Evolutionary conservation across 2,329 filamentous ascomycete genomes (phyloP).

Genomic region (Nothophoma quercina): DNA sequence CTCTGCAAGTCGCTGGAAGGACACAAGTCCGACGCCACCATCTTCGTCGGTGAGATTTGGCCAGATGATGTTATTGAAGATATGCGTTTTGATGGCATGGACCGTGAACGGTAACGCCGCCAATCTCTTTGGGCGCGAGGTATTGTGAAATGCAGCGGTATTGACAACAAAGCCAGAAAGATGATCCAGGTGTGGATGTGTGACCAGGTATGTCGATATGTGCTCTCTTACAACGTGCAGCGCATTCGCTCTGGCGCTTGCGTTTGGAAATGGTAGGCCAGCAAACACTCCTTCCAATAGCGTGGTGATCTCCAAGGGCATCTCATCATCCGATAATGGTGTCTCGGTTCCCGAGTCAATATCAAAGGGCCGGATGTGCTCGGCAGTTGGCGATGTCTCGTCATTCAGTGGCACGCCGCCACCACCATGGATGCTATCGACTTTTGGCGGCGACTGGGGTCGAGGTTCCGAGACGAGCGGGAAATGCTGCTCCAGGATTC

Average conservation of each 20-base stretch:
- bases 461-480: slow-evolving; percentile 50
- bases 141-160: slow-evolving; percentile 82
- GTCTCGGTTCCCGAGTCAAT: slow-evolving; percentile 41
- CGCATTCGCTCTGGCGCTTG: slow-evolving; percentile 77
- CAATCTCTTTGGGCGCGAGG: slow-evolving; percentile 79
- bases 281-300: slow-evolving; percentile 75
- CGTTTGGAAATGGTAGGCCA: slow-evolving; percentile 74
- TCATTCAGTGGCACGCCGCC: slow-evolving; percentile 24
- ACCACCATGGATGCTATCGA: slow-evolving; percentile 28
- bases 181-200: slow-evolving; percentile 96
- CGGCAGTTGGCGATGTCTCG: slow-evolving; percentile 37
- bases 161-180: slow-evolving; percentile 92
- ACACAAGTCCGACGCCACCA: slow-evolving; percentile 89
- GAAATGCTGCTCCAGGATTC: slow-evolving; percentile 70
- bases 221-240: slow-evolving; percentile 79
- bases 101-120: slow-evolving; percentile 90
- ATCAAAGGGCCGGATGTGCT: slow-evolving; percentile 30
- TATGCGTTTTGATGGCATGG: slow-evolving; percentile 86
- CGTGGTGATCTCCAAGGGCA: slow-evolving; percentile 60
- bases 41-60: slow-evolving; percentile 97
- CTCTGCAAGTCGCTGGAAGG: slow-evolving; percentile 86
- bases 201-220: slow-evolving; percentile 89
- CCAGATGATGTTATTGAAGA: slow-evolving; percentile 99
- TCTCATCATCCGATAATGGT: slow-evolving; percentile 35
- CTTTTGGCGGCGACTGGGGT: slow-evolving; percentile 15